Percentiles rank a stretch among this genome's conserved stretches.
Evolutionary conservation across 768 basidiomycete species (phyloP).

Genomic region (Naematelia aurantialba): DNA sequence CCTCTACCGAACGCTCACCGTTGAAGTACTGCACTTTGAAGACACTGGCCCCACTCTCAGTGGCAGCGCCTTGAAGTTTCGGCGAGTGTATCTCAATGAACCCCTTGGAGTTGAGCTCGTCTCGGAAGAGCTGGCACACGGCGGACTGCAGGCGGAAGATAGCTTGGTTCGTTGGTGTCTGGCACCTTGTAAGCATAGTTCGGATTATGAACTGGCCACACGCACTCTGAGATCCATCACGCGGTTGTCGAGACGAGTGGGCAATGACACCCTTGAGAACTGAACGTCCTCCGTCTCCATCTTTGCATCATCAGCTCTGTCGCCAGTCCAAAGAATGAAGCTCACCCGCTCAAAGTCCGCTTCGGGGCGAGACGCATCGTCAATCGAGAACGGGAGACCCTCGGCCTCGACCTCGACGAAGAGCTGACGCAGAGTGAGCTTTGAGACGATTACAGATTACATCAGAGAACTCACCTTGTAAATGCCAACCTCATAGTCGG

Average conservation of each 20-base stretch:
- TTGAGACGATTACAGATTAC: neutral
- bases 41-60: conserved; percentile 92
- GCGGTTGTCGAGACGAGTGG: conserved; percentile 91
- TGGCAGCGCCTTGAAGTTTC: conserved; percentile 93
- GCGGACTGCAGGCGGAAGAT: conserved; percentile 87
- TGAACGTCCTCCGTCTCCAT: conserved; percentile 51
- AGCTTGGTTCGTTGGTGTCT: conserved; percentile 94
- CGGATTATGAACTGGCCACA: conserved; percentile 9
- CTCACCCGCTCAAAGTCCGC: conserved; percentile 61
- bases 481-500: conserved; percentile 82
- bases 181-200: conserved; percentile 6
- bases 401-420: conserved; percentile 72
- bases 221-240: conserved; percentile 86
- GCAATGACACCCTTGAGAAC: conserved; percentile 70
- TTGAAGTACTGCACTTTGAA: conserved; percentile 99
- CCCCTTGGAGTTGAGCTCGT: conserved; percentile 66
- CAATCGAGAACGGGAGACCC: conserved; percentile 78
- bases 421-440: conserved; percentile 56
- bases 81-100: conserved; percentile 97
- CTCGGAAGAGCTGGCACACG: conserved; percentile 83
- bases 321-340: neutral
- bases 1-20: conserved; percentile 55
- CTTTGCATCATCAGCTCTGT: conserved; percentile 21
- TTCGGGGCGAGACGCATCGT: conserved; percentile 85
- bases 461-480: conserved; percentile 59